A percentile compares a stretch with the other conserved stretches of the same genome.
Evolutionary conservation across 176 grass and related monocot species (phyloP).

Genomic region (Zizania latifolia): DNA sequence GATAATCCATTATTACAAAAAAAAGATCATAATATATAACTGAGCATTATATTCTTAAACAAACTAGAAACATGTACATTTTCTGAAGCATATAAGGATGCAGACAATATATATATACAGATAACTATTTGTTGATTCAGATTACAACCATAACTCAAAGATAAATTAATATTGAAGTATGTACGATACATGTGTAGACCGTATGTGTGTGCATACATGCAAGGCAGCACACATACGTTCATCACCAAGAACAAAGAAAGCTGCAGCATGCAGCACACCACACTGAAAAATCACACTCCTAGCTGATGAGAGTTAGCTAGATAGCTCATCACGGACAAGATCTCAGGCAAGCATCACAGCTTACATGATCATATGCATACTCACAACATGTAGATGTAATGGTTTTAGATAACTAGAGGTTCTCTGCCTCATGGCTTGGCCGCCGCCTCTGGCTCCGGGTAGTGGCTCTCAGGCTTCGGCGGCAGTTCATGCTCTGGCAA

Average conservation of each 20-base stretch:
- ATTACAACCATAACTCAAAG: neutral
- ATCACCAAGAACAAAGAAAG: neutral
- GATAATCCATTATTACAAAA: too few species aligned
- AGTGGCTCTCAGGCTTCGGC: neutral
- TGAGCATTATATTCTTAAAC: too few species aligned
- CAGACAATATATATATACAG: neutral
- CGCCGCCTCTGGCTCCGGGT: neutral
- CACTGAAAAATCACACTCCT: neutral
- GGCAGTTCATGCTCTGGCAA: neutral
- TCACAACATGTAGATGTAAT: neutral
- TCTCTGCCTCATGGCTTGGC: neutral
- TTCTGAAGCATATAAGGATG: neutral
- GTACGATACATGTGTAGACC: neutral
- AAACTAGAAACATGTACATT: neutral
- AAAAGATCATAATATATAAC: too few species aligned
- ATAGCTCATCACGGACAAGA: neutral
- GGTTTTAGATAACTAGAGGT: neutral
- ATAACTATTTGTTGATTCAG: neutral
- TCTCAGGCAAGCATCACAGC: neutral
- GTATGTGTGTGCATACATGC: neutral
- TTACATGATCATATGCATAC: neutral
- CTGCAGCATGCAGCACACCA: neutral
- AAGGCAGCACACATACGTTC: neutral
- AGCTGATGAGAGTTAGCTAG: neutral
- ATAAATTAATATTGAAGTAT: neutral